Evolutionary conservation across 108 stramenopile species (phyloP).

Genomic region (Craspedostauros australis): DNA sequence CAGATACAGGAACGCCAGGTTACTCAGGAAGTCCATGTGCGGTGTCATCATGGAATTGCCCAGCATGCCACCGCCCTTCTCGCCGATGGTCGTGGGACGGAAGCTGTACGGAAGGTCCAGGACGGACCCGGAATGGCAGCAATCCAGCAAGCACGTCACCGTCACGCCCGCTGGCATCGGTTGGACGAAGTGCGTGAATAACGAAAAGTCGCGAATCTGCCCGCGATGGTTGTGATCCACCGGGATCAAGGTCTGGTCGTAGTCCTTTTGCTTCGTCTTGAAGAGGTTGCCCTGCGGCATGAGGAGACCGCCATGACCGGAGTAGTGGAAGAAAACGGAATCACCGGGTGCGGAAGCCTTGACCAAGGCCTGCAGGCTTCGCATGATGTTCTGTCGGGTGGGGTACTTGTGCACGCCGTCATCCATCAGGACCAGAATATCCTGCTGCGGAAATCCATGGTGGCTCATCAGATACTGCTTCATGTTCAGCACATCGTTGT

Average conservation of each 20-base stretch:
- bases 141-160: slow-evolving; percentile 25
- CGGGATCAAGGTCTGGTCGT: slow-evolving; percentile 68
- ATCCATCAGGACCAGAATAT: slow-evolving; percentile 71
- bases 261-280: slow-evolving; percentile 20
- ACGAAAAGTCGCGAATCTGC: slow-evolving; percentile 25
- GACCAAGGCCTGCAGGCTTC: slow-evolving; percentile 48
- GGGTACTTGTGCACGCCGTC: slow-evolving; percentile 46
- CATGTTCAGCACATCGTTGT: slow-evolving; percentile 76
- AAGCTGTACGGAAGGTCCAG: slow-evolving; percentile 74
- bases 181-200: neutral
- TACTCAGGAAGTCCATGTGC: too few species aligned
- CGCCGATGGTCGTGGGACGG: too few species aligned
- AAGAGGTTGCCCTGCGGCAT: neutral
- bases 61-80: too few species aligned
- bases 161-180: slow-evolving; percentile 53
- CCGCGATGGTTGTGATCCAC: slow-evolving; percentile 51
- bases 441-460: slow-evolving; percentile 45
- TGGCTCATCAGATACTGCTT: slow-evolving; percentile 50
- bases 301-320: slow-evolving; percentile 36
- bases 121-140: slow-evolving; percentile 77
- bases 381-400: slow-evolving; percentile 52
- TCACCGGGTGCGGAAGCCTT: slow-evolving; percentile 48
- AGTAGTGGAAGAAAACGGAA: slow-evolving; percentile 59
- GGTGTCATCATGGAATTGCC: too few species aligned
- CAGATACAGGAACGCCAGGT: too few species aligned